A percentile compares a stretch with the other conserved stretches of the same genome.
phyloP scores from a whole-genome alignment of 1,284 basidiomycete genomes.

The Apiotrichum siamense region DNA sequence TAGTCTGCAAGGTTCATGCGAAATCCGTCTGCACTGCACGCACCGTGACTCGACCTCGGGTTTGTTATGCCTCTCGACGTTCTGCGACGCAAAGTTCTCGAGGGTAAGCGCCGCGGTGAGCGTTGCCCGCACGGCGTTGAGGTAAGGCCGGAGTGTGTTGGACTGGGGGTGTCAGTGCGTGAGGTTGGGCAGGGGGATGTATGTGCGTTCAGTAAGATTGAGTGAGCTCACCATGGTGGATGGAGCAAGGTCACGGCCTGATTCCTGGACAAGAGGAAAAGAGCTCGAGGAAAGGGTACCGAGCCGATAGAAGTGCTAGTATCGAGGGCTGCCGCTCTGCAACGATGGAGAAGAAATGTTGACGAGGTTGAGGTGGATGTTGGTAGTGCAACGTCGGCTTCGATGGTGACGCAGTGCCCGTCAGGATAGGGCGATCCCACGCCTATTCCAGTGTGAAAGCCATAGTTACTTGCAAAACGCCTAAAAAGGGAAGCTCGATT shows the following conservation, averaged over 20 bases:
- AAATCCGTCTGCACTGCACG: constrained; percentile 26
- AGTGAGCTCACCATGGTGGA: constrained; percentile 6
- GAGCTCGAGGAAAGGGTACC: not conserved
- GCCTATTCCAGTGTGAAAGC: too few species aligned
- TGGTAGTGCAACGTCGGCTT: not conserved
- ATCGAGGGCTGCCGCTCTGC: too few species aligned
- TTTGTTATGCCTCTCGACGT: constrained; percentile 94
- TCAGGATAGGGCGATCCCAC: too few species aligned
- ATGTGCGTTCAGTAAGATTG: too few species aligned
- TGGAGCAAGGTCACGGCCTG: not conserved
- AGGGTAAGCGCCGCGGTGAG: constrained; percentile 95
- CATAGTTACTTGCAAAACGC: not conserved
- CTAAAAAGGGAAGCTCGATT: too few species aligned
- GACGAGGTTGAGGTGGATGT: not conserved
- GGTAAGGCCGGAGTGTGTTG: constrained; percentile 80
- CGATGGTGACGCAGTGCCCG: too few species aligned
- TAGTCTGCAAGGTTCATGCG: too few species aligned
- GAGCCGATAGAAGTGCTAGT: too few species aligned
- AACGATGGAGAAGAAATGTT: not conserved
- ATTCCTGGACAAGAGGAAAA: not conserved
- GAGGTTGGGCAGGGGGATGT: too few species aligned
- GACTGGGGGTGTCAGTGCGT: constrained; percentile 44
- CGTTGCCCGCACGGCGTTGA: constrained; percentile 89
- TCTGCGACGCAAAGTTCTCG: constrained; percentile 96
- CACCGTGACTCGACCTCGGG: constrained; percentile 86